Evolutionary conservation across 2,329 filamentous ascomycete species (phyloP), one percentile per base, ranked within the genome.

Genomic region (Ophiostoma himal-ulmi): DNA sequence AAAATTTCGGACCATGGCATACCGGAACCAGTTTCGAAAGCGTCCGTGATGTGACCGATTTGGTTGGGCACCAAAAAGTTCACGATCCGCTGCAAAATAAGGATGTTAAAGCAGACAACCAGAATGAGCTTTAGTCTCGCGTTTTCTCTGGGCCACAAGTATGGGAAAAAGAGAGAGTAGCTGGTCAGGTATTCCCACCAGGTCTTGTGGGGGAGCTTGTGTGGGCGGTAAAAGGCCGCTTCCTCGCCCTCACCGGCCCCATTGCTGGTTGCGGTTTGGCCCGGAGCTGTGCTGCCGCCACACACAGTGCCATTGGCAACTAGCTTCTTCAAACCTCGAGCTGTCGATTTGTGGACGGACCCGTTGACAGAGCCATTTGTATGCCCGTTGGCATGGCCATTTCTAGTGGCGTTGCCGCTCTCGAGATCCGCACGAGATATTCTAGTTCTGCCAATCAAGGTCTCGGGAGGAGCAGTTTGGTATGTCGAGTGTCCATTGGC

Each of bases 161-260:
- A 99, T 0, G 94, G 94, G 78, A 98, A 96, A 80, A 99, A 97
- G 68, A 97, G 84, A 14, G 90, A 91, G 79, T 98, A 99, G 65
- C 94, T 93, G 73, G 90, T 89, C 72, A 97, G 83, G 78, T 99
- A 99, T 77, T 98, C 94, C 88, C 91, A 96, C 95, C 95, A 99
- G 69, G 89, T 95, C 75, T 91, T 93, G 75, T 91, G 91, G 2
- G 93, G 94, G 10, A 93, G 86, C 74, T 92, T 94, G 52, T 91
- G 90, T 1, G 94, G 94, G 75, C 94, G 90, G 78, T 96, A 96
- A 83, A 96, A 98, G 6, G 91, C 92, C 11, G 90, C 88, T 34
- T 88, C 87, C 68, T 88, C 86, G 71, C 92, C 89, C 1, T 73
- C 73, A 62, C 57, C 68, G 54, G 62, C 17, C 6, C 8, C 26